Percentiles rank a stretch among this genome's conserved stretches.
Conservation (phyloP, 768 basidiomycete genomes). For the Sistotremastrum suecicum region DNA sequence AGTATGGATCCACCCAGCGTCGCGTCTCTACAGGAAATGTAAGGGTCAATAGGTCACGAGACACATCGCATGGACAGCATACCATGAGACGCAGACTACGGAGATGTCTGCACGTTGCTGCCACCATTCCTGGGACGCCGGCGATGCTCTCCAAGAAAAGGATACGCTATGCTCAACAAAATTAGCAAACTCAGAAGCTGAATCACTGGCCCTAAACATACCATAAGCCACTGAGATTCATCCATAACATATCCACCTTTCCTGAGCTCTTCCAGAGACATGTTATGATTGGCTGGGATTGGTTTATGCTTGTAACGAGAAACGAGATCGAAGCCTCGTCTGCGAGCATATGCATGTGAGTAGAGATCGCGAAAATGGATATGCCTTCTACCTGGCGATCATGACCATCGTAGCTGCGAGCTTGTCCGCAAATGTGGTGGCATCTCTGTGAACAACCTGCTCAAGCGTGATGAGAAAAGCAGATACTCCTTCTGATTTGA, state of each 20-base stretch:
- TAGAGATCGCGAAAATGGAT: constrained; percentile 2
- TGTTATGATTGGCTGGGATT: constrained; percentile 42
- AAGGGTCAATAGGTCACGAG: constrained; percentile 1
- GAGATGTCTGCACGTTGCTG: constrained; percentile 76
- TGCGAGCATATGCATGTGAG: constrained; percentile 7
- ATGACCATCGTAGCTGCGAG: constrained; percentile 52
- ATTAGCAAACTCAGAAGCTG: constrained; percentile 16
- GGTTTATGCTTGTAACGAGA: constrained; percentile 73
- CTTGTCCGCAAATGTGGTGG: constrained; percentile 58
- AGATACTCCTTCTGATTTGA: constrained; percentile 1
- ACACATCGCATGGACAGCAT: constrained; percentile 11
- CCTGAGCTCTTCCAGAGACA: constrained; percentile 62
- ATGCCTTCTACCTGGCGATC: constrained; percentile 27
- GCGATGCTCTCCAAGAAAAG: constrained; percentile 80
- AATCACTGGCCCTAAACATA: constrained; percentile 18
- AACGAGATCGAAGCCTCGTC: constrained; percentile 68
- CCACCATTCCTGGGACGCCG: constrained; percentile 95
- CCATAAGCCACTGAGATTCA: constrained; percentile 64
- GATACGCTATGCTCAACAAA: constrained; percentile 25
- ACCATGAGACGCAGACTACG: constrained; percentile 82
- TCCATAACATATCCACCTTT: constrained; percentile 60
- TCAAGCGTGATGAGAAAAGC: background rate
- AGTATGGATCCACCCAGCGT: constrained; percentile 79
- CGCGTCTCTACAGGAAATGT: constrained; percentile 25
- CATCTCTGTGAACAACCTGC: constrained; percentile 57